Conservation (phyloP, 768 basidiomycete species). For the Boletus edulis region DNA sequence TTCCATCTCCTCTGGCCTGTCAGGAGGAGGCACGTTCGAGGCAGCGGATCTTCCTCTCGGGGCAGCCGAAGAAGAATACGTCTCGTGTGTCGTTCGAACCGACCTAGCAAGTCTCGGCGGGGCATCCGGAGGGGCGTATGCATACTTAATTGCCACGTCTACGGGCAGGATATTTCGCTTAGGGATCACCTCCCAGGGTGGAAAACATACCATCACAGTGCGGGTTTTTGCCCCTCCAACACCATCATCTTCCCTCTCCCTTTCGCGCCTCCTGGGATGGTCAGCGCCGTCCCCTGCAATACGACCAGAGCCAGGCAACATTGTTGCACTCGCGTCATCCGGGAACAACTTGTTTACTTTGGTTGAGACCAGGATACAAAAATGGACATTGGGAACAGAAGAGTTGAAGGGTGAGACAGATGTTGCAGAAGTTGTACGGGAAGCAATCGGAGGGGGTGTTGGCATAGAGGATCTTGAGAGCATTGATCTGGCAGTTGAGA, state of each 20-base stretch:
- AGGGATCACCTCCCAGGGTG: slow-evolving; percentile 61
- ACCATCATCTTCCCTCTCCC: slow-evolving; percentile 38
- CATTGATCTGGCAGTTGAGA: slow-evolving; percentile 63
- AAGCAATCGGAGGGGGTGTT: slow-evolving; percentile 46
- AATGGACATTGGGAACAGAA: slow-evolving; percentile 57
- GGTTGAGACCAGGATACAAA: slow-evolving; percentile 64
- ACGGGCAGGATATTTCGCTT: slow-evolving; percentile 65
- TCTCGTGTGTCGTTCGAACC: slow-evolving; percentile 64
- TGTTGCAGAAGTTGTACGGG: slow-evolving; percentile 45
- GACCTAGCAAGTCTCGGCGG: slow-evolving; percentile 45
- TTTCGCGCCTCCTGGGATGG: slow-evolving; percentile 43
- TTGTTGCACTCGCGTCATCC: slow-evolving; percentile 57
- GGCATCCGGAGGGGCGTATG: slow-evolving; percentile 6
- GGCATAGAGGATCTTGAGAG: slow-evolving; percentile 67
- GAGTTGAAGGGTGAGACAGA: slow-evolving; percentile 58
- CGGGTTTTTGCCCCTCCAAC: slow-evolving; percentile 59
- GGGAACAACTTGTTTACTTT: slow-evolving; percentile 66
- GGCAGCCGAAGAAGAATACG: slow-evolving; percentile 49
- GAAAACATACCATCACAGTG: slow-evolving; percentile 58
- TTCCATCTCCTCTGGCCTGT: slow-evolving; percentile 77
- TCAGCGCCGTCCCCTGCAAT: slow-evolving; percentile 37
- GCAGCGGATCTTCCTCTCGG: slow-evolving; percentile 45
- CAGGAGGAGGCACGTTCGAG: slow-evolving; percentile 67
- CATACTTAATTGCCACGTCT: slow-evolving; percentile 66
- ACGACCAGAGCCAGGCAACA: slow-evolving; percentile 53